Percentiles rank a stretch among this genome's conserved stretches.
phyloP scores from a whole-genome alignment of 1,284 basidiomycete species.

The Farysia itapuensis region DNA sequence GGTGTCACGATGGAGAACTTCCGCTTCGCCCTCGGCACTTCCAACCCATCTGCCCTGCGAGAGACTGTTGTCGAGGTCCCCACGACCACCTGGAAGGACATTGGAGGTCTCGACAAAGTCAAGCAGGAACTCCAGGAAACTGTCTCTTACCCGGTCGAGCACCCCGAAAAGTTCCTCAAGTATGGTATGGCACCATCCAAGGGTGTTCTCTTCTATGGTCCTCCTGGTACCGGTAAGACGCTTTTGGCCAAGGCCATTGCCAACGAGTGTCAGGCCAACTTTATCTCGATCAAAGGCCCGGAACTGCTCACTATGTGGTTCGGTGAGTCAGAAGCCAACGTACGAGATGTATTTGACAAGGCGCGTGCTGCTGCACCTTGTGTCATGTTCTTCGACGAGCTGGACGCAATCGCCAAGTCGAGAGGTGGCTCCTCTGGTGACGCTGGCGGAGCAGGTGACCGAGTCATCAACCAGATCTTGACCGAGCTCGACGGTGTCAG shows the following conservation, averaged over 20 bases:
- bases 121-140: slow-evolving; percentile 99
- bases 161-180: slow-evolving; percentile 99
- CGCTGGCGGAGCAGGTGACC: slow-evolving; percentile 91
- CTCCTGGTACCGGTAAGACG: slow-evolving; percentile 95
- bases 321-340: slow-evolving; percentile 99
- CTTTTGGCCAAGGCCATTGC: slow-evolving; percentile 95
- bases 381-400: slow-evolving; percentile 99
- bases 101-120: slow-evolving; percentile 99
- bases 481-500: slow-evolving; percentile 99
- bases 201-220: slow-evolving; percentile 96
- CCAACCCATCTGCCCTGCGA: slow-evolving; percentile 93
- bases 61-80: slow-evolving; percentile 96
- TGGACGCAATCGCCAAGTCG: slow-evolving; percentile 97
- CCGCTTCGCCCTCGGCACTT: slow-evolving; percentile 89
- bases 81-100: slow-evolving; percentile 96
- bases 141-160: slow-evolving; percentile 98
- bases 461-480: slow-evolving; percentile 90
- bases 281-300: slow-evolving; percentile 93
- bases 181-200: slow-evolving; percentile 99
- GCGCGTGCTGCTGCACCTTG: slow-evolving; percentile 97
- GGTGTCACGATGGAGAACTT: slow-evolving; percentile 99
- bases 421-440: slow-evolving; percentile 82
- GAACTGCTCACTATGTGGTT: slow-evolving; percentile 99
- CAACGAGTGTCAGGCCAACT: slow-evolving; percentile 99
- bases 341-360: slow-evolving; percentile 99